Evolutionary conservation across 306 rosid genomes (phyloP), one percentile per base, ranked within the genome.

Genomic region (Cyclanthera cordifolia): DNA sequence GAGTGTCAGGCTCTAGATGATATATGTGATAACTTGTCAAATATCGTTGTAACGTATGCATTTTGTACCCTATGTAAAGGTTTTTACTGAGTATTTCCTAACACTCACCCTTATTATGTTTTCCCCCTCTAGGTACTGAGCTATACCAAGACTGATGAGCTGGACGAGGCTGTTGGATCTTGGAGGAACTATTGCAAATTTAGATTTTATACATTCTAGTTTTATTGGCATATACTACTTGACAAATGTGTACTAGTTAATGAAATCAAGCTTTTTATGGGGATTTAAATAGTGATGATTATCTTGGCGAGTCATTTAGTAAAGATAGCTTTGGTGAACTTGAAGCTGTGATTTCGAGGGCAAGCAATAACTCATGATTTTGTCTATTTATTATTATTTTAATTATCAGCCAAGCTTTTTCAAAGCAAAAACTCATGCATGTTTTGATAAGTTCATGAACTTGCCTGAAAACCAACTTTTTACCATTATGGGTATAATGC

Each of bases 201-300:
- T 64, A 64, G 78, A 74, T 75, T 28, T 55, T 67, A 72, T 41
- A 76, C 73, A 80, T 81, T 66, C 19, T 53, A 65, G 69, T 41
- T 53, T 51, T 19, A 37, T 30, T 85, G 72, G 78, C 86, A 91
- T 96, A 88, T 82, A 43, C 80, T 91, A 71, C 70, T 84, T n/a
- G 86, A 84, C 75, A 85, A 87, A 73, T 95, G 98, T 37, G 83
- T 92, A 39, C 43, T 59, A 53, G 75, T 89, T 48, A 88, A 85
- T 69, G 95, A 92, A 81, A 89, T 92, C 57, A 92, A 79, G 81
- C 96, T 92, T 77, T 92, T 77, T 92, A 82, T 56, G 89, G 96
- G 53, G 96, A 87, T 79, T 55, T 50, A 61, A 90, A 76, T 76
- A 57, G 78, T 70, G 86, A 76, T 76, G 98, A 89, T 65, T 80